Evolutionary conservation across 352 stramenopile species (phyloP), one percentile per base, ranked within the genome.

Genomic region (Globisporangium iwayamae): DNA sequence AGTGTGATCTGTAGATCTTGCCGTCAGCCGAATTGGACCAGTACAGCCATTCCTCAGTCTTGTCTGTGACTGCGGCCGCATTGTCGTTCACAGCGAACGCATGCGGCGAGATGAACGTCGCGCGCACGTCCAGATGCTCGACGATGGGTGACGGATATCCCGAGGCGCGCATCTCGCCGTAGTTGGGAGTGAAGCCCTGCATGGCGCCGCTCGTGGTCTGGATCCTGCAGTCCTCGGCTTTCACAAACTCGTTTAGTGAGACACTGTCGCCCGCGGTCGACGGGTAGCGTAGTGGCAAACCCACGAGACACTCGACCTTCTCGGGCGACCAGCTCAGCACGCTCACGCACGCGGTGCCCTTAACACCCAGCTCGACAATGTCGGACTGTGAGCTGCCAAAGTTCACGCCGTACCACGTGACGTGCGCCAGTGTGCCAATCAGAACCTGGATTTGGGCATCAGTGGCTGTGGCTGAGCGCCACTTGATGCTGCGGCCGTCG

Each of bases 1-100:
- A 63, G 43, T 69, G 80, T n/a, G 71, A 89, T 1, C 77, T 68
- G 60, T 93, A 93, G 41, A 93, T 84, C 0, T 50, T 69, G 0
- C 83, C 81, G 39, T 93, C 83, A 1, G 62, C 68, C 6, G 81
- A 84, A 48, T 91, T 93, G 34, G 81, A 85, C 83, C 83, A 93
- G 63, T 87, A 91, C 4, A 93, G 60, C 68, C 75, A 85, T 45
- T 78, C 22, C 38, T 62, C 32, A 28, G 22, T 57, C 52, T 22
- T 71, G 22, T 13, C 18, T 32, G 41, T 22, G 6, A 28, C 18
- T 32, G 46, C 2, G 2, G 28, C n/a, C 14, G 7, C 28, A n/a
- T 41, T 54, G 66, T 76, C 66, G 20, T 84, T 73, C 18, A 90
- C 67, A 7, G 65, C 70, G 20, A 91, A 60, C 4, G 83, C 76